Conservation (phyloP, 2,329 filamentous ascomycete species). For the Cercospora citrullina region DNA sequence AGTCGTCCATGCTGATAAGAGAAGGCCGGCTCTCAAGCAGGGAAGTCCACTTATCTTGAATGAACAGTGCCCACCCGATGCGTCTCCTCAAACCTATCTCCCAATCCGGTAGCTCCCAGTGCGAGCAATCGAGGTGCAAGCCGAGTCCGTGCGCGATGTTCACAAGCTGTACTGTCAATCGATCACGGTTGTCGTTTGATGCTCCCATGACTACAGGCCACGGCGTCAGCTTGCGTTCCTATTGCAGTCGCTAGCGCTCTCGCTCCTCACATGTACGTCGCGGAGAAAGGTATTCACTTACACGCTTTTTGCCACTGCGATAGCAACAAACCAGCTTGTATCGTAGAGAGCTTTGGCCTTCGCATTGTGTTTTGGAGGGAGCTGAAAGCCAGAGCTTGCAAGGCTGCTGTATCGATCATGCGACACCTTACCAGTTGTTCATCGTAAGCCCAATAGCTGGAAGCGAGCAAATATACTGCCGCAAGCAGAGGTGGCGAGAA, state of each 20-base stretch:
- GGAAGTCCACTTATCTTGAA: constrained; percentile 36
- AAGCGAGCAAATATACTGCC: constrained; percentile 62
- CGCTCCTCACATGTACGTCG: neutral
- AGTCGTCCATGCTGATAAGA: constrained; percentile 30
- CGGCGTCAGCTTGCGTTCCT: neutral
- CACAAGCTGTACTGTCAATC: constrained; percentile 41
- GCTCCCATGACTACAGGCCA: constrained; percentile 23
- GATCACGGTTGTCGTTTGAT: constrained; percentile 27
- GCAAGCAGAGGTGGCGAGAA: constrained; percentile 61
- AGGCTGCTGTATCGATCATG: constrained; percentile 44
- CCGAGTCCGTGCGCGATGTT: constrained; percentile 44
- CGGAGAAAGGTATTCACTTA: neutral
- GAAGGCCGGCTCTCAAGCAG: constrained; percentile 35
- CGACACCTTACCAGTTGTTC: constrained; percentile 50
- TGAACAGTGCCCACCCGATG: constrained; percentile 34
- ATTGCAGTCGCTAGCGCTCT: neutral
- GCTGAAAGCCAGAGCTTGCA: constrained; percentile 41
- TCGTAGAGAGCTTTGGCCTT: constrained; percentile 44
- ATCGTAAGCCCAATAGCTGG: constrained; percentile 63
- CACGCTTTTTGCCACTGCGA: constrained; percentile 40
- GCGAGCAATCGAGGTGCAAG: constrained; percentile 37
- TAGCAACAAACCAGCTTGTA: constrained; percentile 44
- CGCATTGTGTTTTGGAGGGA: constrained; percentile 42
- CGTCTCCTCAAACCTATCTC: constrained; percentile 35
- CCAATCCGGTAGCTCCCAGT: constrained; percentile 36